phyloP scores from a whole-genome alignment of 352 stramenopile species.

The Pythium biforme region DNA sequence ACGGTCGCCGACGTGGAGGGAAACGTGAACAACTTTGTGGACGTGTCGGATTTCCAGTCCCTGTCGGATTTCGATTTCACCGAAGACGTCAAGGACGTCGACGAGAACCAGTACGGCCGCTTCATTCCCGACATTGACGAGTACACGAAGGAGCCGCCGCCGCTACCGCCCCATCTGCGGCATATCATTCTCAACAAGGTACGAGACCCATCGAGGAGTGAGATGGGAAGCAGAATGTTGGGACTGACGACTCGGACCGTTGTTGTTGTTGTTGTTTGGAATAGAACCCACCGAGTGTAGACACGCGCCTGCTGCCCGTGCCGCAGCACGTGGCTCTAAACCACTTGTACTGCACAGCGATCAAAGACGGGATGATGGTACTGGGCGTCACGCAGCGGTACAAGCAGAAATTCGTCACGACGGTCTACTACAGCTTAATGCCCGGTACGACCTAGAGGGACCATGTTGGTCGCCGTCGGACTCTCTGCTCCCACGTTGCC shows the following conservation, averaged over 20 bases:
- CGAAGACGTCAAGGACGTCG: conserved; percentile 57
- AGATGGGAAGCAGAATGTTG: too few species aligned
- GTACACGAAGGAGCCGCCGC: conserved; percentile 99
- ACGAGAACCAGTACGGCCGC: conserved; percentile 93
- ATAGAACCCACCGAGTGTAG: conserved; percentile 90
- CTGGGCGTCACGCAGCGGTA: conserved; percentile 97
- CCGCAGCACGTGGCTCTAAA: conserved; percentile 99
- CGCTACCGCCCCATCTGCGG: conserved; percentile 96
- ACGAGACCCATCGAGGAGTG: too few species aligned
- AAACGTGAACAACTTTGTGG: conserved; percentile 99
- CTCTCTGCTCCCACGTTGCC: too few species aligned
- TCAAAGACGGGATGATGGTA: conserved; percentile 99
- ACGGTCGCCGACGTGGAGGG: conserved; percentile 98
- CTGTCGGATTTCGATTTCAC: conserved; percentile 56
- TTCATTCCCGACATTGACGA: conserved; percentile 98
- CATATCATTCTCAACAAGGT: conserved; percentile 99
- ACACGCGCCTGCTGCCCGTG: conserved; percentile 94
- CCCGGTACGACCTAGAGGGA: conserved; percentile 66
- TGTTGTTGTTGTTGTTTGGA: conserved; percentile 5
- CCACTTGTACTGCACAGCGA: conserved; percentile 99
- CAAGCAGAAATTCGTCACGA: conserved; percentile 98
- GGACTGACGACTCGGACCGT: too few species aligned
- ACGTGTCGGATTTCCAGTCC: conserved; percentile 97
- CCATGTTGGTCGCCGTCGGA: background rate
- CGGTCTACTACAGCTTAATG: conserved; percentile 97